Conservation (phyloP, 176 grass and related monocot species). For the Alloteropsis semialata region DNA sequence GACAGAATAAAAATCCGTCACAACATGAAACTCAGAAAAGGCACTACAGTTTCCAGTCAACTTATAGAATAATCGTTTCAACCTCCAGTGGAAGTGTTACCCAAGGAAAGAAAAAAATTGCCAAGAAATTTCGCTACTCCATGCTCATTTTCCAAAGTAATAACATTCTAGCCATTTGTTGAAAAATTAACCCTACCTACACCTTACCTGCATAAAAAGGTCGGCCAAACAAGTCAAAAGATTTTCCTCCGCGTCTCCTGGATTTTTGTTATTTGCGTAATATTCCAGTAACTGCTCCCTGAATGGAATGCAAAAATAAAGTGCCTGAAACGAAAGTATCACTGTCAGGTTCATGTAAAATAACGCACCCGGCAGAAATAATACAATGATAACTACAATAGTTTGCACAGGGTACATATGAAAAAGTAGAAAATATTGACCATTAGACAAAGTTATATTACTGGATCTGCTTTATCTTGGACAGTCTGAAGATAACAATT, state of each 20-base stretch:
- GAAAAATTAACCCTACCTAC: not conserved
- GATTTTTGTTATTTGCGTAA: conserved; percentile 69
- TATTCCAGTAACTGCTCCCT: conserved; percentile 87
- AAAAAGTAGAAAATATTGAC: not conserved
- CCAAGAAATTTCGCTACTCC: not conserved
- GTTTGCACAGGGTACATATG: not conserved
- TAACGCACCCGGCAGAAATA: not conserved
- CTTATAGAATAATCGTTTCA: not conserved
- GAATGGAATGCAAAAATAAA: conserved; percentile 95
- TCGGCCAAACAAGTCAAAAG: conserved; percentile 94
- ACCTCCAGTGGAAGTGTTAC: not conserved
- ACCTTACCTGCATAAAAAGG: conserved; percentile 94
- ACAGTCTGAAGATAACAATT: conserved; percentile 1
- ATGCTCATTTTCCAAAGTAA: conserved; percentile 23
- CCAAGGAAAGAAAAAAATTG: not conserved
- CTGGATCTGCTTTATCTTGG: conserved; percentile 7
- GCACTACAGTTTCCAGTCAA: not conserved
- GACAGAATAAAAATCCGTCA: not conserved
- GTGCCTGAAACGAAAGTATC: conserved; percentile 68
- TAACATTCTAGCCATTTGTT: not conserved
- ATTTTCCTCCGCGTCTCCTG: conserved; percentile 76
- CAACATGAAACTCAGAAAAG: not conserved
- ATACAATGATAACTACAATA: not conserved
- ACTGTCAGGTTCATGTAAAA: conserved; percentile 19
- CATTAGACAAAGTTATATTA: not conserved